A percentile compares a stretch with the other conserved stretches of the same genome.
Evolutionary conservation across 2,329 filamentous ascomycete species (phyloP).

Genomic region (Colletotrichum karsti): DNA sequence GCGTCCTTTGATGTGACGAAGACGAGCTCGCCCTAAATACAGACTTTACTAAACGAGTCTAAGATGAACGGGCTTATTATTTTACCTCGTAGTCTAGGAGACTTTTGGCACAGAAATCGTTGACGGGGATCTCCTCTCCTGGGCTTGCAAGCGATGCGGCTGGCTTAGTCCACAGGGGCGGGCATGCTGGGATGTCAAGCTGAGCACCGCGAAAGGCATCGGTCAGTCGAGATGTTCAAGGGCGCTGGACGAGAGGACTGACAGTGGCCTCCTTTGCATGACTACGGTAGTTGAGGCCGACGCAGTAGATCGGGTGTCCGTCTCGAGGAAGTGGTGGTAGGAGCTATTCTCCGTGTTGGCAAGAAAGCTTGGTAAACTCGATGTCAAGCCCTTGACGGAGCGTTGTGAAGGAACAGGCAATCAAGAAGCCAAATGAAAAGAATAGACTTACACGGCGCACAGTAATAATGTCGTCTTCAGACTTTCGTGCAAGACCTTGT

Average conservation of each 20-base stretch:
- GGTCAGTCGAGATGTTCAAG: background rate
- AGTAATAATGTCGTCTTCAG: conserved; percentile 31
- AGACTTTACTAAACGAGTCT: too few species aligned
- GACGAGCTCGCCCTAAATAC: background rate
- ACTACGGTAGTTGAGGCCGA: background rate
- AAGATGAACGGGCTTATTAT: too few species aligned
- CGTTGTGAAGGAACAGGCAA: background rate
- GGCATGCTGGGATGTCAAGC: background rate
- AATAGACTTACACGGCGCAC: background rate
- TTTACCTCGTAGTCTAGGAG: background rate
- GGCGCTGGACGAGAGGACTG: background rate
- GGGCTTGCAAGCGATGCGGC: background rate
- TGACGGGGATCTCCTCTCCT: background rate
- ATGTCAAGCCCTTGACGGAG: background rate
- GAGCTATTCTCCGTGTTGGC: background rate
- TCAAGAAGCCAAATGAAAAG: background rate
- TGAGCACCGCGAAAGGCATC: background rate
- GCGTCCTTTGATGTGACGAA: conserved; percentile 44
- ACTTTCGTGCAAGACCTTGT: background rate
- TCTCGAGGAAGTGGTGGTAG: background rate
- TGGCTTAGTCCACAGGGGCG: background rate
- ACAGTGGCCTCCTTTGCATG: background rate
- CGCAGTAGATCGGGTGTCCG: background rate
- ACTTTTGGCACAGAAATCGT: background rate
- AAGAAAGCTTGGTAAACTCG: background rate